A percentile compares a stretch with the other conserved stretches of the same genome.
Evolutionary conservation across 2,329 filamentous ascomycete genomes (phyloP).

Genomic region (Cordyceps fumosorosea): DNA sequence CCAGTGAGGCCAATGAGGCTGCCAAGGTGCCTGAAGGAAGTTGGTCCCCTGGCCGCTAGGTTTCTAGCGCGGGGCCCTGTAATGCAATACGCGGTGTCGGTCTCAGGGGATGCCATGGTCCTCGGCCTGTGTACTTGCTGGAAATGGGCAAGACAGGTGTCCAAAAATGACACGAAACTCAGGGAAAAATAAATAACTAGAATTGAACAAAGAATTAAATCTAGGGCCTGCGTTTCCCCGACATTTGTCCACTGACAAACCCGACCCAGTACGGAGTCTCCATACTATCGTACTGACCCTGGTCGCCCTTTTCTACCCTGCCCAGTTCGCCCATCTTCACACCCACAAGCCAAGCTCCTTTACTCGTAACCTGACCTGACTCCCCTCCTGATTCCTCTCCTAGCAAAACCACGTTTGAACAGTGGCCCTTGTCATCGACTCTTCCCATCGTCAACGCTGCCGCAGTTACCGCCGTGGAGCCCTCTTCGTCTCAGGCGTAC

Average conservation of each 20-base stretch:
- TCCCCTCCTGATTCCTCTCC: background rate
- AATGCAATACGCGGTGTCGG: background rate
- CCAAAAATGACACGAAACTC: background rate
- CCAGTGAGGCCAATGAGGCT: background rate
- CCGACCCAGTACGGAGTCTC: background rate
- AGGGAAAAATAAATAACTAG: background rate
- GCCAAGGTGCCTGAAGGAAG: background rate
- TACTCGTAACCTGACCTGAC: background rate
- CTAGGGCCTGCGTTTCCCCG: background rate
- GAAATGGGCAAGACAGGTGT: background rate
- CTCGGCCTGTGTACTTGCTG: background rate
- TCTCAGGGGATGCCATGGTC: constrained; percentile 9
- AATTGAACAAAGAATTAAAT: background rate
- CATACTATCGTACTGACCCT: background rate
- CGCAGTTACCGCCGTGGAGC: background rate
- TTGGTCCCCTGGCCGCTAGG: constrained; percentile 1
- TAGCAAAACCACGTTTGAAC: background rate
- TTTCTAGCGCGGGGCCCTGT: background rate
- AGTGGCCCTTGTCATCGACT: background rate
- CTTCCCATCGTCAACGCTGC: background rate
- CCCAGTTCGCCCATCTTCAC: background rate
- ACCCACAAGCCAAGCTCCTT: background rate
- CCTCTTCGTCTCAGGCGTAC: constrained; percentile 9
- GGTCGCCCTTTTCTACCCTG: background rate
- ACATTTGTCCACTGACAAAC: background rate